Base-by-base conservation (phyloP, 2,329 filamentous ascomycete genomes). In the Cytospora schulzeri region DNA sequence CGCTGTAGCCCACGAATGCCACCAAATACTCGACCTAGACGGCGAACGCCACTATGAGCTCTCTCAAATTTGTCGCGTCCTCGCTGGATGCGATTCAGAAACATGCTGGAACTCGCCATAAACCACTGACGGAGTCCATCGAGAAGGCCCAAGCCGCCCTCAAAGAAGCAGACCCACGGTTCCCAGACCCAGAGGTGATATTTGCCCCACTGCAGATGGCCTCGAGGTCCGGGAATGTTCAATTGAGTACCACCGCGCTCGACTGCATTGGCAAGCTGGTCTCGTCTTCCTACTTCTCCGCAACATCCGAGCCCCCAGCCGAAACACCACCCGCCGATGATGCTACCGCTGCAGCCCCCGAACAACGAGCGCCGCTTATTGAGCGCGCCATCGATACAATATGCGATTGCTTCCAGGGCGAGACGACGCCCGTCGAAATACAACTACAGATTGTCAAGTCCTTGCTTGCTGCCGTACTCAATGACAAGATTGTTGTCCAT, bases 191-290 rank as follows among this genome's bases (percentile, higher is more conserved):
- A 38, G 93, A 98, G 76, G 81, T 96, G 63, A 88, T 99, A 70
- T 99, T 99, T 74, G 88, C 90, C 69, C 95, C 95, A 17, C 80
- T 99, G 35, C 91, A 96, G 74, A 85, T 98, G 51, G 95, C 96
- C 56, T 94, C 93, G 41, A 92, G 93, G 75, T 90, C 92, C 12
- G 86, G 89, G 71, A 97, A 92, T 72, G 89, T 94, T 60, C 88
- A 92, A 65, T 83, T 99, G 55, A 91, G 93, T 66, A 96, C 93
- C 26, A 91, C 91, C 45, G 93, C 95, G 8, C 87, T 99, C 73
- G 95, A 99, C 78, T 98, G 94, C 78, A 97, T 99, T 72, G 95
- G 96, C 72, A 99, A 99, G 81, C 88, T 99, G 68, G 98, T 98
- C 75, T 97, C 94, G 72, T 99, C 97, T 77, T 97, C 95, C 22